A percentile compares a stretch with the other conserved stretches of the same genome.
Evolutionary conservation across 805 yeast genomes (phyloP).

Genomic region (Teunomyces funiuensis): DNA sequence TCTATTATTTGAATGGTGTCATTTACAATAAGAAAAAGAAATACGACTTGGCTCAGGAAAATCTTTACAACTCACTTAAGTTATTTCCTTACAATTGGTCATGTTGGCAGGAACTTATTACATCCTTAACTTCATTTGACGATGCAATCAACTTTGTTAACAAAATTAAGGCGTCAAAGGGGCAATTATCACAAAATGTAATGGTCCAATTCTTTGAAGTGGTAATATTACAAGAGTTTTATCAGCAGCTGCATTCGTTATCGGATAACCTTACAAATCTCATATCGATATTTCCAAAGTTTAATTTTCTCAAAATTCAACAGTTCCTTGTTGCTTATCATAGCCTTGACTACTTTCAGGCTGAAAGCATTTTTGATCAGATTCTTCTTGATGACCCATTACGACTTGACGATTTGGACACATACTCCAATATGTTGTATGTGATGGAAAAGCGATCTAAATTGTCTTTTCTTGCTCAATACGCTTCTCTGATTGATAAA

Average conservation of each 20-base stretch:
- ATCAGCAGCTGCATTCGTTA: slow-evolving; percentile 59
- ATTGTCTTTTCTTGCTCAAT: slow-evolving; percentile 82
- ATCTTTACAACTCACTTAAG: slow-evolving; percentile 59
- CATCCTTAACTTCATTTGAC: slow-evolving; percentile 59
- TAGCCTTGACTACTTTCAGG: slow-evolving; percentile 77
- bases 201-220: slow-evolving; percentile 60
- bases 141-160: slow-evolving; percentile 50
- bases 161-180: slow-evolving; percentile 36
- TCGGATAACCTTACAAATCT: slow-evolving; percentile 51
- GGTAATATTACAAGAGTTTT: slow-evolving; percentile 73
- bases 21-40: slow-evolving; percentile 64
- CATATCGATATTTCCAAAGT: slow-evolving; percentile 61
- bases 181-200: slow-evolving; percentile 27
- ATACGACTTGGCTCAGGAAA: slow-evolving; percentile 56
- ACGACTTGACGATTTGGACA: slow-evolving; percentile 86
- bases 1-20: slow-evolving; percentile 72
- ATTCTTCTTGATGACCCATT: slow-evolving; percentile 75
- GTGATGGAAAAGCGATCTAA: slow-evolving; percentile 90
- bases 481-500: slow-evolving; percentile 76
- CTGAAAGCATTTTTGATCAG: slow-evolving; percentile 77
- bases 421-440: slow-evolving; percentile 90
- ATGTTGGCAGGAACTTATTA: slow-evolving; percentile 80
- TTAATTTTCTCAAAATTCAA: slow-evolving; percentile 74
- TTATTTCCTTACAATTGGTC: slow-evolving; percentile 89
- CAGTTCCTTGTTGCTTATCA: slow-evolving; percentile 81